Evolutionary conservation across 1,284 basidiomycete genomes (phyloP).

Genomic region (Phylloporus gajari): DNA sequence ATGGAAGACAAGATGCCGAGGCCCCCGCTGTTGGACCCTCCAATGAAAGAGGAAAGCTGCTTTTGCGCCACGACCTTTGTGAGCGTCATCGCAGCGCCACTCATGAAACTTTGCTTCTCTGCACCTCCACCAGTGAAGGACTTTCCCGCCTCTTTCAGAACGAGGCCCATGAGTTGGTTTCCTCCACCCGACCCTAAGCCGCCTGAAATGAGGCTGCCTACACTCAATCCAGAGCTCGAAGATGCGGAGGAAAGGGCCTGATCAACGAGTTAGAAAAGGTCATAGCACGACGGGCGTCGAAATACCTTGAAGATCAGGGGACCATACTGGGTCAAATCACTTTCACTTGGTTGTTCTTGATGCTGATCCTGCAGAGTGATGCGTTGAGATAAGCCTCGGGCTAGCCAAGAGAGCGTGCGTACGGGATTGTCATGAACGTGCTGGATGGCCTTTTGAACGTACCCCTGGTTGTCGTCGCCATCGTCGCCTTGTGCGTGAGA

Average conservation of each 20-base stretch:
- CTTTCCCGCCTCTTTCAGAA: conserved; percentile 83
- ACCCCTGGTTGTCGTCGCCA: conserved; percentile 20
- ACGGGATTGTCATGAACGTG: conserved; percentile 40
- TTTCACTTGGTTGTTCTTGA: conserved; percentile 23
- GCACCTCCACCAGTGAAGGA: conserved; percentile 76
- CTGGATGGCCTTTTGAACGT: conserved; percentile 31
- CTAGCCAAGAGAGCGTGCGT: conserved; percentile 4
- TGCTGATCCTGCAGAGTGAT: conserved; percentile 27
- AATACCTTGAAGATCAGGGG: conserved; percentile 35
- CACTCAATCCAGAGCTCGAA: conserved; percentile 31
- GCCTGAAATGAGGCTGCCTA: conserved; percentile 43
- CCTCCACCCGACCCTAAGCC: conserved; percentile 57
- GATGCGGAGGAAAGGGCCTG: conserved; percentile 34
- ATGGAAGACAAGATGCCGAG: conserved; percentile 47
- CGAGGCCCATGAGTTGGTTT: conserved; percentile 77
- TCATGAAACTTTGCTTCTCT: conserved; percentile 84
- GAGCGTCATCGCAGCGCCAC: conserved; percentile 83
- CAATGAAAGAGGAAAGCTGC: conserved; percentile 63
- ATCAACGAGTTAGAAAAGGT: conserved; percentile 18
- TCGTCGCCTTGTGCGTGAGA: conserved; percentile 45
- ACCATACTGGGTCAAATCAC: conserved; percentile 31
- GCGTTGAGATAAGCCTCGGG: conserved; percentile 3
- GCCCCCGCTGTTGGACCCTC: conserved; percentile 75
- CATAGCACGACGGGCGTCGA: neutral
- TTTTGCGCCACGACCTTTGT: conserved; percentile 82